Conservation (phyloP, 768 basidiomycete species). For the Pleurotus tuoliensis region DNA sequence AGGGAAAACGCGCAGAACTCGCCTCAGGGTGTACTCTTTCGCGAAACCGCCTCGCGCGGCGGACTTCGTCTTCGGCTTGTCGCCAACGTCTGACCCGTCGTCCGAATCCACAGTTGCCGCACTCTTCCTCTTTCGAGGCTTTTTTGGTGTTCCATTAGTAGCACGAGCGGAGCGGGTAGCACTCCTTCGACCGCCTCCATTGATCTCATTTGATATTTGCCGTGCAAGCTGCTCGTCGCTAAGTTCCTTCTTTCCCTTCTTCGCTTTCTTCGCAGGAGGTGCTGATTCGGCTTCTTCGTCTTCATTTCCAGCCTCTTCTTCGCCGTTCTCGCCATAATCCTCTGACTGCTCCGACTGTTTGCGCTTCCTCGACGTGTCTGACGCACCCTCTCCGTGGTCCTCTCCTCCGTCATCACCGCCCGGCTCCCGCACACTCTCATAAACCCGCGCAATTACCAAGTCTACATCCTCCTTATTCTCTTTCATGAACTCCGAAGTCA, state of each 20-base stretch:
- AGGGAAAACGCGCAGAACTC: slow-evolving; percentile 14
- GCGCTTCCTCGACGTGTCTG: slow-evolving; percentile 30
- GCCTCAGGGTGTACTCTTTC: slow-evolving; percentile 78
- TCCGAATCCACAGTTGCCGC: slow-evolving; percentile 51
- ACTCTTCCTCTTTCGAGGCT: slow-evolving; percentile 48
- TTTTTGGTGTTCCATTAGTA: slow-evolving; percentile 40
- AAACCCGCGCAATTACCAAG: slow-evolving; percentile 61
- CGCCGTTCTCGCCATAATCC: slow-evolving; percentile 18
- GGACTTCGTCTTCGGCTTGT: slow-evolving; percentile 42
- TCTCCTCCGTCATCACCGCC: slow-evolving; percentile 28
- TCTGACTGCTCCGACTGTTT: slow-evolving; percentile 24
- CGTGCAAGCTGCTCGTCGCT: slow-evolving; percentile 71
- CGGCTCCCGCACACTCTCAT: slow-evolving; percentile 49
- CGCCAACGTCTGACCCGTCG: slow-evolving; percentile 38
- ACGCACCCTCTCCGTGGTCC: slow-evolving; percentile 21
- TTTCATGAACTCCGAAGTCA: slow-evolving; percentile 61
- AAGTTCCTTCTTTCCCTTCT: slow-evolving; percentile 46
- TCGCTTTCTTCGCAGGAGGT: slow-evolving; percentile 40
- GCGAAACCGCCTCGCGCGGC: slow-evolving; percentile 70
- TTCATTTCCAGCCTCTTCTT: slow-evolving; percentile 25
- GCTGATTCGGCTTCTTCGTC: slow-evolving; percentile 28
- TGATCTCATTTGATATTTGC: slow-evolving; percentile 66
- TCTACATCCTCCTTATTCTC: slow-evolving; percentile 69
- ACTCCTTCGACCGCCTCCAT: slow-evolving; percentile 53
- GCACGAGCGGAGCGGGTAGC: slow-evolving; percentile 27